A percentile compares a stretch with the other conserved stretches of the same genome.
These are phyloP conservation scores for Euphorbia lathyris DNA, from an alignment of 345 rosid genomes.

Conservation along the genomic window DNA sequence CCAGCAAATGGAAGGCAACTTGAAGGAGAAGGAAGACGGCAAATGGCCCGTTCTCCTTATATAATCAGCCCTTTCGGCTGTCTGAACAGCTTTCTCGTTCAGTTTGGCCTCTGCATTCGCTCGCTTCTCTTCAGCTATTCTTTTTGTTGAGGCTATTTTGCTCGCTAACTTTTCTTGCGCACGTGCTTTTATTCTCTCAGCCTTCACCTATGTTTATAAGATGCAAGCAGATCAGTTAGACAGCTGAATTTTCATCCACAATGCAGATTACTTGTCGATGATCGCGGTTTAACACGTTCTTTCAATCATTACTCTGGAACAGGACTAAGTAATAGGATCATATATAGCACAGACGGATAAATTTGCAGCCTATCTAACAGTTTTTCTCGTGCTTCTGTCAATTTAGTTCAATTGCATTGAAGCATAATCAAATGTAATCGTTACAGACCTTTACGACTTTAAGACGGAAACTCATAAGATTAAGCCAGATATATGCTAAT, in stretches of 20 bases:
- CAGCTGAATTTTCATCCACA: not conserved
- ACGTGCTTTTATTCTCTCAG: slow-evolving; percentile 82
- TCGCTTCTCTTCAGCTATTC: slow-evolving; percentile 81
- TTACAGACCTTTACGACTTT: not conserved
- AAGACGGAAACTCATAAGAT: not conserved
- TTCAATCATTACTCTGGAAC: not conserved
- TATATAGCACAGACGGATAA: not conserved
- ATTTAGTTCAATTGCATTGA: not conserved
- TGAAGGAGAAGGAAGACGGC: slow-evolving; percentile 68
- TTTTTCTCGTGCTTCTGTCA: not conserved
- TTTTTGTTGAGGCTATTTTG: slow-evolving; percentile 65
- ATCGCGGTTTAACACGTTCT: not conserved
- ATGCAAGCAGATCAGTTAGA: not conserved
- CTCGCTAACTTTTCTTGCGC: slow-evolving; percentile 69
- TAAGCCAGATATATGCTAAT: not conserved
- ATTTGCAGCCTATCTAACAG: not conserved
- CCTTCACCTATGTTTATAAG: slow-evolving; percentile 49
- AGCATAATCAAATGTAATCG: not conserved
- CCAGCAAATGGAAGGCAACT: slow-evolving; percentile 77
- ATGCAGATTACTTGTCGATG: not conserved
- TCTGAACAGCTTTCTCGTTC: slow-evolving; percentile 67
- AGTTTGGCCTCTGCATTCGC: slow-evolving; percentile 80
- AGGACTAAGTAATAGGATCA: not conserved
- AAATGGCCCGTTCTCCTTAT: slow-evolving; percentile 83
- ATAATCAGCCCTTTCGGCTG: slow-evolving; percentile 77